Evolutionary conservation across 164 flowering plant genomes (phyloP).

Genomic region (Piper longum): DNA sequence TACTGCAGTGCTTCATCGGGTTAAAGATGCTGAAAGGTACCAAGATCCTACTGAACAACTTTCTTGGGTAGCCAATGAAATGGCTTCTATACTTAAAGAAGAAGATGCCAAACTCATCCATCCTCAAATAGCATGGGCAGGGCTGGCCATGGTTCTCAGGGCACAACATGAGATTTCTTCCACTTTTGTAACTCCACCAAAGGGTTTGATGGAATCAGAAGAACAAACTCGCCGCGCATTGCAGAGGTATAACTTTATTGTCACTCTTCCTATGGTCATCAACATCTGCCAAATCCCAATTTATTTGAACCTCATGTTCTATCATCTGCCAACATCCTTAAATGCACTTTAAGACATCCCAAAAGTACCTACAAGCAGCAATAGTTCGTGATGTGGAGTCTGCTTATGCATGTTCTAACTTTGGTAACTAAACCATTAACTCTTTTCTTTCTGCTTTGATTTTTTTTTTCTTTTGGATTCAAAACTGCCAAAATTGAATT

Average conservation of each 20-base stretch:
- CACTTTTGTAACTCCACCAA: conserved; percentile 42
- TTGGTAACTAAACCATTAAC: conserved; percentile 30
- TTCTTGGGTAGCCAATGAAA: conserved; percentile 89
- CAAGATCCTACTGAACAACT: conserved; percentile 80
- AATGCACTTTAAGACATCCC: conserved; percentile 64
- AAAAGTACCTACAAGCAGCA: conserved; percentile 75
- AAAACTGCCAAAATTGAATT: no score
- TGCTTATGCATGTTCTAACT: conserved; percentile 82
- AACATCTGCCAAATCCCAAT: not conserved
- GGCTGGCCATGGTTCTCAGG: conserved; percentile 83
- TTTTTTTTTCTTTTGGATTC: not conserved
- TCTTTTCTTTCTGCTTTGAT: no score
- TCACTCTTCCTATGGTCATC: not conserved
- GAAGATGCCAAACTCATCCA: conserved; percentile 64
- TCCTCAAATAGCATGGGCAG: conserved; percentile 73
- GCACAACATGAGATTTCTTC: conserved; percentile 80
- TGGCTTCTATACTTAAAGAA: conserved; percentile 89
- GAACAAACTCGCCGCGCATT: conserved; percentile 57
- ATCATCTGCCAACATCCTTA: not conserved
- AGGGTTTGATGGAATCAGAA: conserved; percentile 51
- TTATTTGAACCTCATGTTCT: no score
- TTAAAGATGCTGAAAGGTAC: conserved; percentile 80
- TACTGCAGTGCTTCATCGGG: conserved; percentile 73
- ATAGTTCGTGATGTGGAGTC: conserved; percentile 47
- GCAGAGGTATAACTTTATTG: conserved; percentile 42